Evolutionary conservation across 805 yeast genomes (phyloP).

Genomic region (Kodamaea hsintzibuensis): DNA sequence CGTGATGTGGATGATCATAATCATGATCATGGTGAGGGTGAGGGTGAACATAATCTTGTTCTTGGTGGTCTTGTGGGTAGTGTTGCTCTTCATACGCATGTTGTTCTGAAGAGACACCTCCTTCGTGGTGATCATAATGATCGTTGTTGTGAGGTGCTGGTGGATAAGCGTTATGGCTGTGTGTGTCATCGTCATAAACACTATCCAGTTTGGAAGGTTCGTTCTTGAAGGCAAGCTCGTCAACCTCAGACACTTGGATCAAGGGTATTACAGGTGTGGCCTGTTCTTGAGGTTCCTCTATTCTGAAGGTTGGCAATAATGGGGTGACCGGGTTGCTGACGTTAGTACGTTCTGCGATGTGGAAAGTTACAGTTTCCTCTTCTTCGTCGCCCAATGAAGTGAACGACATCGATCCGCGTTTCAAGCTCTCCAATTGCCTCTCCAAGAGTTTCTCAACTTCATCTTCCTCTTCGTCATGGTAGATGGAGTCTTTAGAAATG

Average conservation of each 20-base stretch:
- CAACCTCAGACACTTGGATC: slow-evolving; percentile 2
- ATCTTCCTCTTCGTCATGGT: slow-evolving; percentile 28
- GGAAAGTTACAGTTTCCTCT: background rate
- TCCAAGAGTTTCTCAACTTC: slow-evolving; percentile 40
- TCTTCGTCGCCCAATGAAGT: background rate
- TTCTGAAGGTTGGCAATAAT: slow-evolving; percentile 6
- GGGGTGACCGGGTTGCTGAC: slow-evolving; percentile 1
- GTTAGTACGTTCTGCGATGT: background rate
- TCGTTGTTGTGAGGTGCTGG: background rate
- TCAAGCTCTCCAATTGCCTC: slow-evolving; percentile 38
- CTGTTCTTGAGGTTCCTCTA: slow-evolving; percentile 4
- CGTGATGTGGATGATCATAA: background rate
- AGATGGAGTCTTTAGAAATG: slow-evolving; percentile 34
- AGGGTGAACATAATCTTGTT: background rate
- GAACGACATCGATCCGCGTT: slow-evolving; percentile 12
- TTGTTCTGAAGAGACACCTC: background rate
- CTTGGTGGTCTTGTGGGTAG: background rate
- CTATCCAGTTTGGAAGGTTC: background rate
- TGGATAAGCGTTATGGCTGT: too few relatives aligned
- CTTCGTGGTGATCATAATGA: background rate
- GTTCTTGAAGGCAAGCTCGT: background rate
- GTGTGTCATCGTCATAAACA: background rate
- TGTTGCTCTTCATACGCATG: background rate
- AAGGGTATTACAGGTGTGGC: slow-evolving; percentile 1
- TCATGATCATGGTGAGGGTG: background rate